Percentiles rank a stretch among this genome's conserved stretches.
These are phyloP conservation scores for Cutaneotrichosporon dermatis DNA, from an alignment of 1,284 basidiomycete genomes.

Conservation along the genomic window DNA sequence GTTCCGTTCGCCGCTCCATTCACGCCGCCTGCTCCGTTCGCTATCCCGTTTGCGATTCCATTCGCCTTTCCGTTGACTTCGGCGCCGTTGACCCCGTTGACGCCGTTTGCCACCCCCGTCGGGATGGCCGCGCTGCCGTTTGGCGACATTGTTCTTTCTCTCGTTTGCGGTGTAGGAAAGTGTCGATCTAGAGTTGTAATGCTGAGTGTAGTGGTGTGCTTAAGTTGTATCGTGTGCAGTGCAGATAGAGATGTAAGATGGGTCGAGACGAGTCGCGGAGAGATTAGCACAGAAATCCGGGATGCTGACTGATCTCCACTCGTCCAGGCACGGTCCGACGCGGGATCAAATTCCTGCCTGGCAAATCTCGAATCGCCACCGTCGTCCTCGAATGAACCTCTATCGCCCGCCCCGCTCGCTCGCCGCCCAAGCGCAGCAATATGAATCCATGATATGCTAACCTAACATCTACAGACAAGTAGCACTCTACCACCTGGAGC, in stretches of 20 bases:
- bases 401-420: not conserved
- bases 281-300: not conserved
- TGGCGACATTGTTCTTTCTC: not conserved
- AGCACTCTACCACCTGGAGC: slow-evolving; percentile 4
- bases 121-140: not conserved
- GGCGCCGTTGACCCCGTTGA: not conserved
- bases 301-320: not conserved
- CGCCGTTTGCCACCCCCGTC: not conserved
- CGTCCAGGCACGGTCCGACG: not conserved
- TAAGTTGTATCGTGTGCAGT: too few species aligned
- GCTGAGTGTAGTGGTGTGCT: too few species aligned
- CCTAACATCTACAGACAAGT: slow-evolving; percentile 2
- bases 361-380: too few species aligned
- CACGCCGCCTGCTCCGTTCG: slow-evolving; percentile 4
- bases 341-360: not conserved
- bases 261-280: not conserved
- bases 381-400: too few species aligned
- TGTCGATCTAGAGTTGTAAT: too few species aligned
- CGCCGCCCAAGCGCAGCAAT: not conserved
- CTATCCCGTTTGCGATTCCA: slow-evolving; percentile 1
- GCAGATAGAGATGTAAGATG: not conserved
- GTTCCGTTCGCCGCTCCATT: slow-evolving; percentile 2
- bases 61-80: not conserved
- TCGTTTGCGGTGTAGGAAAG: too few species aligned
- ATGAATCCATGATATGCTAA: not conserved